Evolutionary conservation across 305 asterid genomes (phyloP).

Genomic region (Solanum hybrid): DNA sequence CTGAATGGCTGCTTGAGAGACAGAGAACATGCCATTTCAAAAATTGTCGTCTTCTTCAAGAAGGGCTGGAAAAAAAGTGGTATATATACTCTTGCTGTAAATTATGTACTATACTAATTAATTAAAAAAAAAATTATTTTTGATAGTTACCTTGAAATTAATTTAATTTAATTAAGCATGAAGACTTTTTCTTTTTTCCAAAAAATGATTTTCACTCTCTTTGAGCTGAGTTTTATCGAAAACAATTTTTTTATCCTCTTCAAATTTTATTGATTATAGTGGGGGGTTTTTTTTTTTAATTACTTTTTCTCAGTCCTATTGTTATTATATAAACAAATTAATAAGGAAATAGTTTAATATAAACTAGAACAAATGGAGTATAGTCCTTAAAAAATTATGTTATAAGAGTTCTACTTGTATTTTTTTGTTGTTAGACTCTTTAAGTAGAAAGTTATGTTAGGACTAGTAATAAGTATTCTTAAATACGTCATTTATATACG

Average conservation of each 20-base stretch:
- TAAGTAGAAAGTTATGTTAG: not conserved
- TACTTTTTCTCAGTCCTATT: too few relatives aligned
- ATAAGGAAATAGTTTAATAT: not conserved
- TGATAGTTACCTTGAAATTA: not conserved
- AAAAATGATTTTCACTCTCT: not conserved
- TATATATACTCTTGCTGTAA: not conserved
- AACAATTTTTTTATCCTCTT: not conserved
- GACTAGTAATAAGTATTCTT: too few relatives aligned
- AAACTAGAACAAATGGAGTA: not conserved
- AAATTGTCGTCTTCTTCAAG: not conserved
- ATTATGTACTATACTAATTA: not conserved
- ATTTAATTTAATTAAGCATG: not conserved
- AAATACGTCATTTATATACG: too few relatives aligned
- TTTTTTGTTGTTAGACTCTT: not conserved
- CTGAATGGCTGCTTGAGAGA: conserved; percentile 27
- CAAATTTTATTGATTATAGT: too few relatives aligned
- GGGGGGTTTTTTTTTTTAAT: too few relatives aligned
- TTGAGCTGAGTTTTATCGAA: not conserved
- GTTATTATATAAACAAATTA: not conserved
- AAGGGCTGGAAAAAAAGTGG: not conserved
- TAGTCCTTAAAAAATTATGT: not conserved
- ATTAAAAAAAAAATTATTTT: too few relatives aligned
- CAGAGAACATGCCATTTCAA: conserved; percentile 27
- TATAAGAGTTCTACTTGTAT: too few relatives aligned
- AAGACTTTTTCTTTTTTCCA: not conserved